Evolutionary conservation across 78 protist species (phyloP), one percentile per base, ranked within the genome.

Genomic region (Anaeramoeba ignava): DNA sequence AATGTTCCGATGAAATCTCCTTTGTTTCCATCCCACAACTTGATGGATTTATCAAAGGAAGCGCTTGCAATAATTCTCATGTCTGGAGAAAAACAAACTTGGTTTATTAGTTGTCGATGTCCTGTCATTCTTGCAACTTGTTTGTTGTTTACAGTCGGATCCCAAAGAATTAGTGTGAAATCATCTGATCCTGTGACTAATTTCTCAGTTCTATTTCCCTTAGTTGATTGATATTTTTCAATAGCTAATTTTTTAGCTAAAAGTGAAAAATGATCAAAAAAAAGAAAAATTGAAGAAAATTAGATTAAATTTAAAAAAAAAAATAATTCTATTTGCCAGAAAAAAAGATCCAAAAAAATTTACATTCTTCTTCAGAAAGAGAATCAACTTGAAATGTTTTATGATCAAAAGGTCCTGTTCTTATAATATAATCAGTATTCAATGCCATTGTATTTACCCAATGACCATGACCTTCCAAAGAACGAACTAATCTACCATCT

Each of bases 371-470:
- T 27, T 54, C 73, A 27, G 8, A 27, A 54, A 27, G 36, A 27
- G 73, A 54, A 27, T 54, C 17, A 54, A 54, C 8, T 27, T 54
- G 8, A 27, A 17, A 17, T 17, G 33, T 3, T 0, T 34, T 0
- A 0, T 96, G 93, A 68, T 93, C 96, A 81, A 84, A 93, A 37
- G 94, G 89, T 0, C 98, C 98, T 0, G 91, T 85, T 12, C 98
- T 36, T 12, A 93, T 39, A 81, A 87, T 95, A 33, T 86, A 92
- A 86, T 96, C 99, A 1, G 98, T 94, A 91, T 81, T 89, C 80
- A 97, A 87, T 1, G 98, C 92, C 23, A 97, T 3, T 82, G 88
- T 68, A 83, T 97, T 97, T 73, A 97, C 99, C 99, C 99, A 96
- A 87, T 97, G 99, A 0, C 92, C 98, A 78, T 97, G 99, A 0